Evolutionary conservation across 331 rosid species (phyloP), one percentile per base, ranked within the genome.

Genomic region (Pyracantha coccinea): DNA sequence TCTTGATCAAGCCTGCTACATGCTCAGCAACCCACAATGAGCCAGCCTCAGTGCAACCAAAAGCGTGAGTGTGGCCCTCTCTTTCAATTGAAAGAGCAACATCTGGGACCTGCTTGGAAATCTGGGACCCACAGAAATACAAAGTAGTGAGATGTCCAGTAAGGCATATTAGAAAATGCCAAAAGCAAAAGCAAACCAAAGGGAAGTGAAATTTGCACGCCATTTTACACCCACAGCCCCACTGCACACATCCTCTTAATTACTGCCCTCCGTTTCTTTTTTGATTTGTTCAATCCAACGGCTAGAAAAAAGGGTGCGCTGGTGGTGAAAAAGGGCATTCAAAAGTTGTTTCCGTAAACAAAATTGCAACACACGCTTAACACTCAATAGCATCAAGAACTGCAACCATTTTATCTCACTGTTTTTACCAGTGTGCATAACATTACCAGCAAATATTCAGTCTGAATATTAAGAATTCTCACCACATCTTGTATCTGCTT

Each of bases 21-120:
- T 90, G 81, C 81, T 83, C 83, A 52, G 97, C 99, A 83, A 90
- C 96, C 92, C 95, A 90, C 12, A 85, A 47, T 17, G 99, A 92
- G 28, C 92, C 97, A 44, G 83, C 93, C 77, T 90, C 91, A 3
- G 91, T 86, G 85, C 97, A 95, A 77, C 86, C 77, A 83, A 95
- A 95, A 61, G 83, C 81, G 60, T 90, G 99, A 45, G 88, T 81
- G 81, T 84, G 92, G 57, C 86, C 91, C 82, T 91, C 97, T 60
- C 91, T 81, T 79, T 86, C 97, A 57, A 86, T 78, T 58, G 89
- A 66, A 65, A 82, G 28, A 59, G 71, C 59, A 60, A 85, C 78
- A 55, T 82, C 90, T 21, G 99, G 97, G 84, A 86, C 92, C 84
- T 89, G 92, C 79, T 78, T 77, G 63, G 86, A 77, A 66, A 92